Percentiles rank a stretch among this genome's conserved stretches.
phyloP scores from a whole-genome alignment of 768 basidiomycete genomes.

The Naganishia onofrii region DNA sequence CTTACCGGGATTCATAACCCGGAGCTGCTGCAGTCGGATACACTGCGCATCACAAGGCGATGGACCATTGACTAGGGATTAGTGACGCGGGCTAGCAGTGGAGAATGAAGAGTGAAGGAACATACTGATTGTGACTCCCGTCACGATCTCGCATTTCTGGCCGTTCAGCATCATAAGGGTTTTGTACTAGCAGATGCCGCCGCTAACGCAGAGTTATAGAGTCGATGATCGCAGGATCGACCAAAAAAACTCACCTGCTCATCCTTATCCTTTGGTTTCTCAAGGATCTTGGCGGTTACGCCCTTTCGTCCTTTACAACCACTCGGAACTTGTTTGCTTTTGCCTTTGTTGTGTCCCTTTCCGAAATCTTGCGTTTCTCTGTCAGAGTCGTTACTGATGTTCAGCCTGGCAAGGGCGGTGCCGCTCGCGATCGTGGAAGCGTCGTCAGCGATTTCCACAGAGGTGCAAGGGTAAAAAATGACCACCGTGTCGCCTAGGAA shows the following conservation, averaged over 20 bases:
- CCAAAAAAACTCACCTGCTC: conserved; percentile 55
- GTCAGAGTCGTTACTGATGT: conserved; percentile 10
- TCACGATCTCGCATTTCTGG: conserved; percentile 82
- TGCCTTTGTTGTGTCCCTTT: not conserved
- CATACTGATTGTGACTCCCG: conserved; percentile 78
- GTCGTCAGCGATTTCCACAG: conserved; percentile 36
- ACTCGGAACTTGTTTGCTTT: not conserved
- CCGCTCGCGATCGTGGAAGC: not conserved
- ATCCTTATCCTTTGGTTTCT: conserved; percentile 75
- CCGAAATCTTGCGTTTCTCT: conserved; percentile 5
- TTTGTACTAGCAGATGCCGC: conserved; percentile 58
- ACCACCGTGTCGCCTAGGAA: conserved; percentile 89
- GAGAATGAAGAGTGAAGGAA: not conserved
- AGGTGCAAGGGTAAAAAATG: conserved; percentile 62
- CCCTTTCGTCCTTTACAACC: conserved; percentile 32
- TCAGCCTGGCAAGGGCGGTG: not conserved
- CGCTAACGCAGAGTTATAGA: not conserved
- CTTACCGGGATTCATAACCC: conserved; percentile 49
- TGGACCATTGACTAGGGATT: not conserved
- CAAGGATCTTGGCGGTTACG: conserved; percentile 69
- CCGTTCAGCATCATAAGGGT: conserved; percentile 89
- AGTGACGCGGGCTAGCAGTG: not conserved
- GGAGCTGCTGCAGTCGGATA: conserved; percentile 50
- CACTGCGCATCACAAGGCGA: conserved; percentile 31
- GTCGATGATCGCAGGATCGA: not conserved